A percentile compares a stretch with the other conserved stretches of the same genome.
Conservation (phyloP, 129 eudicot genomes). For the Oenanthe sinensis region DNA sequence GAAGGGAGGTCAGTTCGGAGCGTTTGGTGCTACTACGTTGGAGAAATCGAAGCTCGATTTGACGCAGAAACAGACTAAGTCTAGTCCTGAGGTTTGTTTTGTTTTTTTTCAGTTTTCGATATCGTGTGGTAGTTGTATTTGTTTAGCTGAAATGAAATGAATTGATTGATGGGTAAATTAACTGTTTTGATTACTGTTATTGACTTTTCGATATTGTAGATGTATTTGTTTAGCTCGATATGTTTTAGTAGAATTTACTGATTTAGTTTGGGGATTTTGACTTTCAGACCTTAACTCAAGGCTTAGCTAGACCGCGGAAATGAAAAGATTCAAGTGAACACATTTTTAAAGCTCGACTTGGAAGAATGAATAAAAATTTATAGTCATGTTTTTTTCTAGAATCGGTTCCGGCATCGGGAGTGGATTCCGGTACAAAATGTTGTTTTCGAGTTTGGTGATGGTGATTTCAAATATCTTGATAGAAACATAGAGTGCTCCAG, state of each 20-base stretch:
- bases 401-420: no score
- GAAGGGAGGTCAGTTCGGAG: conserved; percentile 11
- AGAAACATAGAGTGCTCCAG: not conserved
- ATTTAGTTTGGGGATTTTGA: not conserved
- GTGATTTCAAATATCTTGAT: not conserved
- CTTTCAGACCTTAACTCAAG: not conserved
- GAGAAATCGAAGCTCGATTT: conserved; percentile 13
- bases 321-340: not conserved
- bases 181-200: not conserved
- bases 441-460: not conserved
- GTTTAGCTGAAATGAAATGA: not conserved
- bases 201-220: not conserved
- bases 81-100: conserved; percentile 11
- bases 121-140: not conserved
- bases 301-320: not conserved
- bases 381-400: no score
- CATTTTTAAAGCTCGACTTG: not conserved
- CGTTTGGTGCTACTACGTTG: conserved; percentile 9
- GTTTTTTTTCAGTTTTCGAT: not conserved
- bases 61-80: conserved; percentile 8
- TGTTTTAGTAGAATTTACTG: not conserved
- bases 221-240: not conserved
- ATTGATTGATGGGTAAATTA: not conserved
- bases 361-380: not conserved
- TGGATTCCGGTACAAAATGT: not conserved